Conservation (phyloP, 139 green algal species). For the Tetraselmis striata region DNA sequence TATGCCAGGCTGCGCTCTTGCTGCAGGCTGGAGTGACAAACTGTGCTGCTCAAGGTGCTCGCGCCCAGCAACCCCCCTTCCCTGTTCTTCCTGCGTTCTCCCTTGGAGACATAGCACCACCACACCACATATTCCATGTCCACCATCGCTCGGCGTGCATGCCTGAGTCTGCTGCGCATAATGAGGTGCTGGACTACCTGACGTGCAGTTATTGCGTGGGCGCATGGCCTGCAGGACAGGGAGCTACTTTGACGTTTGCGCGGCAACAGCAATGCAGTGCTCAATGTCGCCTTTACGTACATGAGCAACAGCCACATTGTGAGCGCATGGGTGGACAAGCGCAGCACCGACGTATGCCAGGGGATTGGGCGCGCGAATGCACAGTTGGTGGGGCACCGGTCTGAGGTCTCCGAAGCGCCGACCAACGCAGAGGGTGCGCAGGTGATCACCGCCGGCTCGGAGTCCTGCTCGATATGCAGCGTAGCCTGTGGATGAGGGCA, state of each 20-base stretch:
- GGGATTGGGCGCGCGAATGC: conserved; percentile 35
- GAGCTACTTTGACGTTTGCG: conserved; percentile 48
- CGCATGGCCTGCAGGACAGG: conserved; percentile 27
- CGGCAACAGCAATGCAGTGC: conserved; percentile 66
- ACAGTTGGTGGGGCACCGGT: conserved; percentile 52
- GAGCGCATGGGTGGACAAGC: conserved; percentile 50
- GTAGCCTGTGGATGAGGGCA: neutral
- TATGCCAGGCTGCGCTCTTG: no score
- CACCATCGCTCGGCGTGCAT: no score
- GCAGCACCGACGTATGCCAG: conserved; percentile 52
- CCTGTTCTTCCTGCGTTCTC: neutral
- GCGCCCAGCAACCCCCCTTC: neutral
- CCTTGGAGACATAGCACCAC: no score
- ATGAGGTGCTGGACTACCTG: no score
- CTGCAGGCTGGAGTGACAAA: neutral
- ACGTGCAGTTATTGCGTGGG: no score
- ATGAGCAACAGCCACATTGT: conserved; percentile 44
- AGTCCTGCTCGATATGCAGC: conserved; percentile 13
- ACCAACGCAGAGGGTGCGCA: conserved; percentile 63
- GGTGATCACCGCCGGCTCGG: conserved; percentile 49
- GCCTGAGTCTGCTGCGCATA: no score
- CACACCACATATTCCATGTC: no score
- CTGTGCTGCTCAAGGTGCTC: neutral
- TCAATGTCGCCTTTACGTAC: conserved; percentile 67
- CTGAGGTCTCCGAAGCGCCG: conserved; percentile 63